Conservation (phyloP, 2,329 filamentous ascomycete genomes). For the Emergomyces pasteurianus region DNA sequence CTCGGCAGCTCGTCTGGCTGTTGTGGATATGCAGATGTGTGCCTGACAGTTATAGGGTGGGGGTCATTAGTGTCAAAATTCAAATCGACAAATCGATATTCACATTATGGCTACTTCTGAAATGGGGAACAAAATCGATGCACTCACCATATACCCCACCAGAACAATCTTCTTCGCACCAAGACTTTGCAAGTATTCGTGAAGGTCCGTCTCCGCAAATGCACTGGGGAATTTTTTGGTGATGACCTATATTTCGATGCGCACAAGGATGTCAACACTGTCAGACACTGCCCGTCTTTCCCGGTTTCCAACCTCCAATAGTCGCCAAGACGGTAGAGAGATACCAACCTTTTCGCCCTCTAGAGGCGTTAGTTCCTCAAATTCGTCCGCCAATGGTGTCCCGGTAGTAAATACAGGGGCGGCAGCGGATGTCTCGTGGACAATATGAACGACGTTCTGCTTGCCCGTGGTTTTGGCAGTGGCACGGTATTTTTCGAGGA, state of each 20-base stretch:
- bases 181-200: constrained; percentile 40
- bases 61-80: not conserved
- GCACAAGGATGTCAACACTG: not conserved
- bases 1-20: constrained; percentile 49
- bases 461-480: constrained; percentile 29
- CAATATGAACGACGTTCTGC: constrained; percentile 47
- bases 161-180: constrained; percentile 49
- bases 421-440: constrained; percentile 47
- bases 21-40: constrained; percentile 53
- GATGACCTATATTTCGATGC: constrained; percentile 23
- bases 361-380: constrained; percentile 45
- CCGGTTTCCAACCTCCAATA: not conserved
- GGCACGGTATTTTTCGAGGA: constrained; percentile 50
- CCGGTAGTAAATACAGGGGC: constrained; percentile 55
- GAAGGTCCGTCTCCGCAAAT: constrained; percentile 50
- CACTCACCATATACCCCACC: constrained; percentile 20
- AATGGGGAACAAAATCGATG: not conserved
- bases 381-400: constrained; percentile 48
- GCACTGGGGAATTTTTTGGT: constrained; percentile 47
- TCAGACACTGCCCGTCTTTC: not conserved
- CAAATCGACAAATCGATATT: not conserved
- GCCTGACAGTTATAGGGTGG: constrained; percentile 30
- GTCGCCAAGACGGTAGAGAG: not conserved
- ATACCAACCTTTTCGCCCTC: constrained; percentile 40
- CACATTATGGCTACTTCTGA: not conserved